These are phyloP conservation scores for Crucibulum cyathiforme DNA, from an alignment of 1,284 basidiomycete genomes.

Conservation along the genomic window DNA sequence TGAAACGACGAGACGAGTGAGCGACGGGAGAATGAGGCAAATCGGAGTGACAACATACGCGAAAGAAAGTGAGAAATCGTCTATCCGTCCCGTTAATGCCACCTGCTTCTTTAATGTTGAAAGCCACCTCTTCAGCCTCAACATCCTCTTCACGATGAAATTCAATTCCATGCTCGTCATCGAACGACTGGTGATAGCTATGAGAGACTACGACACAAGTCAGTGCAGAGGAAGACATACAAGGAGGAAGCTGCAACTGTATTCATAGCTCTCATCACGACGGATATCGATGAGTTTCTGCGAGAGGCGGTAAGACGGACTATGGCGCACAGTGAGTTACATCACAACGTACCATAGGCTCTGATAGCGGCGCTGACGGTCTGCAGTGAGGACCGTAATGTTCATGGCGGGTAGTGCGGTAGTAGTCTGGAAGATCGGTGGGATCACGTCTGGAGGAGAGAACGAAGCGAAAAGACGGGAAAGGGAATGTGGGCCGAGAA, in stretches of 20 bases:
- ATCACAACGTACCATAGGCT: too few relatives aligned
- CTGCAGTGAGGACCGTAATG: background rate
- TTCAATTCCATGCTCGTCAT: background rate
- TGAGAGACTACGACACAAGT: background rate
- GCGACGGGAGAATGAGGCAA: background rate
- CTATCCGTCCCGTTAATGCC: background rate
- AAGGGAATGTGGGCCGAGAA: background rate
- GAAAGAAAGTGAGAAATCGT: background rate
- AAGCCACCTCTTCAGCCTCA: background rate
- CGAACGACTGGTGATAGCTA: background rate
- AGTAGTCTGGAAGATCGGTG: background rate
- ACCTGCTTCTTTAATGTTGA: background rate
- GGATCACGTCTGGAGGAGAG: background rate
- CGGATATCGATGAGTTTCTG: background rate
- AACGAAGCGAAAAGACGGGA: background rate
- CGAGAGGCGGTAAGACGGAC: background rate
- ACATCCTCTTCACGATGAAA: background rate
- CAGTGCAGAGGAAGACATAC: background rate
- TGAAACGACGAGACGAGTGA: too few relatives aligned
- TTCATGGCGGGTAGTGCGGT: background rate
- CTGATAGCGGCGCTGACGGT: background rate
- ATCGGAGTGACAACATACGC: background rate
- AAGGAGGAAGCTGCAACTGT: background rate
- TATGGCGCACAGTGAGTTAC: too few relatives aligned
- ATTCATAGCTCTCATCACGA: background rate